phyloP scores from a whole-genome alignment of 2,329 filamentous ascomycete genomes.

The Talaromyces islandicus region DNA sequence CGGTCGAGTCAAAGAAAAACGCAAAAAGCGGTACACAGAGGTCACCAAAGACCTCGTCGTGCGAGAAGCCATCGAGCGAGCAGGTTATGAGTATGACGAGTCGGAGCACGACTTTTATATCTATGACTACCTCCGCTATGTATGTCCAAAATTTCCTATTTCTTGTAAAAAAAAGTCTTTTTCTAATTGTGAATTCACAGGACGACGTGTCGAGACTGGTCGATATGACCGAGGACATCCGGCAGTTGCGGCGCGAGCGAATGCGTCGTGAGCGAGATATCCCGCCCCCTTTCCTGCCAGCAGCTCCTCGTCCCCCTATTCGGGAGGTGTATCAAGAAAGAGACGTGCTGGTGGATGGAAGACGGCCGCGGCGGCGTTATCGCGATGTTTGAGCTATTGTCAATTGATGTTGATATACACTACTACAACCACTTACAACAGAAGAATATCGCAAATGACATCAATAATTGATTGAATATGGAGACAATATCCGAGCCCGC shows the following conservation, averaged over 20 bases:
- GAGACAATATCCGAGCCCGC: background rate
- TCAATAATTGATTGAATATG: background rate
- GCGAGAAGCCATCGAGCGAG: slow-evolving; percentile 76
- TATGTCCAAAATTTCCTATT: slow-evolving; percentile 46
- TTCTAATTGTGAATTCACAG: slow-evolving; percentile 39
- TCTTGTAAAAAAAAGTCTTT: background rate
- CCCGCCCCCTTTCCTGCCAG: slow-evolving; percentile 12
- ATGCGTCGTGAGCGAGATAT: slow-evolving; percentile 43
- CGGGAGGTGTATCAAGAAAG: slow-evolving; percentile 2
- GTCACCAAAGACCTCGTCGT: slow-evolving; percentile 89
- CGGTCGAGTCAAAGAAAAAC: slow-evolving; percentile 28
- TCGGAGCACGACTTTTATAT: slow-evolving; percentile 86
- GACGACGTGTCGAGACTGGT: slow-evolving; percentile 83
- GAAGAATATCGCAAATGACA: background rate
- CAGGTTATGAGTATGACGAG: slow-evolving; percentile 86
- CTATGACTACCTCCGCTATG: slow-evolving; percentile 81
- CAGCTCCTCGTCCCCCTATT: slow-evolving; percentile 13
- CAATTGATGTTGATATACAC: background rate
- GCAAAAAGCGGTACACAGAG: slow-evolving; percentile 83
- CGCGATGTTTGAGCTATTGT: slow-evolving; percentile 7
- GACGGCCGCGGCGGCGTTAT: slow-evolving; percentile 5
- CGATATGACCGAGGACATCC: slow-evolving; percentile 75
- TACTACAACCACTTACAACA: background rate
- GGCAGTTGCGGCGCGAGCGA: slow-evolving; percentile 55
- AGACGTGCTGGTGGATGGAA: slow-evolving; percentile 7